Percentiles rank a stretch among this genome's conserved stretches.
Evolutionary conservation across 2,329 filamentous ascomycete genomes (phyloP).

Genomic region (Bipolaris gigantea): DNA sequence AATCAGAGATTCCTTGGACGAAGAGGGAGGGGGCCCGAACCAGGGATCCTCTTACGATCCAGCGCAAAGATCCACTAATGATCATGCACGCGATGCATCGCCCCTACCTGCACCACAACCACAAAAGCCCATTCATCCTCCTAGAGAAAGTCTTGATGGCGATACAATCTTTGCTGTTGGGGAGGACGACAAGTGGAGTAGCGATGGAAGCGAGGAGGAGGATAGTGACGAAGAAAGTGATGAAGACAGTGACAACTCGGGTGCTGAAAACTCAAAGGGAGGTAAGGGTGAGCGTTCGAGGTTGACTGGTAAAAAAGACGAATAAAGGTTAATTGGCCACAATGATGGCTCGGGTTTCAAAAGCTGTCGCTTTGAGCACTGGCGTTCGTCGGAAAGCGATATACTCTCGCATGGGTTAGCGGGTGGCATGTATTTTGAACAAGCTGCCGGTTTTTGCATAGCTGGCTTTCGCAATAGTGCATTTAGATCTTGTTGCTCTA

Average conservation of each 20-base stretch:
- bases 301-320: conserved; percentile 40
- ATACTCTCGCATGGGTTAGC: conserved; percentile 4
- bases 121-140: conserved; percentile 53
- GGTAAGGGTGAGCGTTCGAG: conserved; percentile 36
- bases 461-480: conserved; percentile 6
- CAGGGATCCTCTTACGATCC: conserved; percentile 47
- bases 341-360: conserved; percentile 2
- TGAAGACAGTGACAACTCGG: conserved; percentile 4
- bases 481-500: background rate
- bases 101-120: conserved; percentile 57
- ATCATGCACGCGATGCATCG: conserved; percentile 45
- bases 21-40: conserved; percentile 56
- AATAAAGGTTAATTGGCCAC: conserved; percentile 21
- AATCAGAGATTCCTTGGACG: conserved; percentile 74
- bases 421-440: conserved; percentile 6
- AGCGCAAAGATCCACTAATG: conserved; percentile 32
- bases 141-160: conserved; percentile 71
- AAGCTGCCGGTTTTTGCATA: conserved; percentile 7
- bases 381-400: conserved; percentile 15
- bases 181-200: conserved; percentile 81
- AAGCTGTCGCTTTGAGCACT: conserved; percentile 6
- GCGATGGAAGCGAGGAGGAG: conserved; percentile 50
- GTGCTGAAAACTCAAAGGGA: conserved; percentile 39
- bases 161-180: conserved; percentile 97
- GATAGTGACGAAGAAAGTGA: conserved; percentile 9